Evolutionary conservation across 1,284 basidiomycete species (phyloP), one percentile per base, ranked within the genome.

Genomic region (Ustilago vetiveriae): DNA sequence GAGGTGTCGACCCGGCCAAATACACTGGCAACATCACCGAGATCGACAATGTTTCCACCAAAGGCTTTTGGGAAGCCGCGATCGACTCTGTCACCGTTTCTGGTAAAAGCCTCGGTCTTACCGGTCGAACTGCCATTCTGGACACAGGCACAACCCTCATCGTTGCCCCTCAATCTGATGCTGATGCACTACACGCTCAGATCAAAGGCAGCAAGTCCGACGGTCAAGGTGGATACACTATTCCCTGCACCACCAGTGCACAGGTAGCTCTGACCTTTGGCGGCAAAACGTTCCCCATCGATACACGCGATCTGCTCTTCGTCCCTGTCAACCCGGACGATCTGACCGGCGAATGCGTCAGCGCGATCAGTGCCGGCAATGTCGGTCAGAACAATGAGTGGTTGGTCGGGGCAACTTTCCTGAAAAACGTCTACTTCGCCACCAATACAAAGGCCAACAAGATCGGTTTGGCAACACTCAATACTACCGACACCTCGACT

Each of bases 11-110:
- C 82, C n/a, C 82, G 10, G 85, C 85, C 64, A 90, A 90, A 53
- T 79, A 70, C 46, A 43, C 42, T 4, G 79, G 81, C 5, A 49
- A 44, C 32, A 63, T 83, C 21, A 74, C 78, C 39, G 72, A 78
- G 43, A 59, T 81, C 26, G 78, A 76, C 45, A 79, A 83, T 36
- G 76, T 82, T 43, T 73, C 78, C 6, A 53, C 65, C 4, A 78
- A 78, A 33, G 83, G 91, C 29, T 93, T 92, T 85, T 93, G 91
- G 91, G 89, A 91, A 83, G 89, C 85, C 9, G 81, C 82, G 4
- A 82, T 93, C 80, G 86, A 87, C 67, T 83, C 84, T 5, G 84
- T 90, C 57, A 84, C 86, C 21, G 86, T 90, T 58, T 84, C 88
- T 71, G 88, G 87, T 19, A 69, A 83, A 41, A 75, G 86, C 36